These are phyloP conservation scores for Melaleuca alternifolia DNA, from an alignment of 345 rosid genomes.

Conservation along the genomic window DNA sequence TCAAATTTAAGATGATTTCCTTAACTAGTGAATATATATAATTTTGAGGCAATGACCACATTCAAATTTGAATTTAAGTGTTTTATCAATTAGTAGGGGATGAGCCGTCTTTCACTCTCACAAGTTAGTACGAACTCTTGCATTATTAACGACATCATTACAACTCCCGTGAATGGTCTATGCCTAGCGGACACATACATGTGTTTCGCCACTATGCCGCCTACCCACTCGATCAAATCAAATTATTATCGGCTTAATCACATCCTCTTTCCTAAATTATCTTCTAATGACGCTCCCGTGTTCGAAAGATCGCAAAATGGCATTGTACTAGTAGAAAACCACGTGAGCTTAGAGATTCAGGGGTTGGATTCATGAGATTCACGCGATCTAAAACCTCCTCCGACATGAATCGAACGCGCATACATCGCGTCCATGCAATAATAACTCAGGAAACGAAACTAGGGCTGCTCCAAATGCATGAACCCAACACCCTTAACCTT, in stretches of 20 bases:
- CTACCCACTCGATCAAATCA: neutral
- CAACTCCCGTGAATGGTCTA: neutral
- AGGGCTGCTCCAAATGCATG: neutral
- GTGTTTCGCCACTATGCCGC: neutral
- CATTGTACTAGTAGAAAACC: neutral
- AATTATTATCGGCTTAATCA: neutral
- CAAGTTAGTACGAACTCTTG: neutral
- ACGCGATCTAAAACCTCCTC: neutral
- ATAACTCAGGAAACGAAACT: neutral
- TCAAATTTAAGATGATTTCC: neutral
- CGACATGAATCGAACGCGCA: neutral
- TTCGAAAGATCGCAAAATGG: neutral
- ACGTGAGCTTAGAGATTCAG: neutral
- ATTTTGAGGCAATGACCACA: rapidly evolving
- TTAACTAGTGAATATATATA: neutral
- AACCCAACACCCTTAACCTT: neutral
- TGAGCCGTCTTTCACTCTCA: neutral
- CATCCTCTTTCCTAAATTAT: neutral
- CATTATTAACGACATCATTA: neutral
- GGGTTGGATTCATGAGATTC: neutral
- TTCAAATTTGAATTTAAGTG: neutral
- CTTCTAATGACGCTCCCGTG: neutral
- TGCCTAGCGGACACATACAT: neutral
- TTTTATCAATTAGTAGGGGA: neutral
- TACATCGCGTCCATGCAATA: neutral